phyloP scores from a whole-genome alignment of 345 rosid genomes.

The Leavenworthia alabamica region DNA sequence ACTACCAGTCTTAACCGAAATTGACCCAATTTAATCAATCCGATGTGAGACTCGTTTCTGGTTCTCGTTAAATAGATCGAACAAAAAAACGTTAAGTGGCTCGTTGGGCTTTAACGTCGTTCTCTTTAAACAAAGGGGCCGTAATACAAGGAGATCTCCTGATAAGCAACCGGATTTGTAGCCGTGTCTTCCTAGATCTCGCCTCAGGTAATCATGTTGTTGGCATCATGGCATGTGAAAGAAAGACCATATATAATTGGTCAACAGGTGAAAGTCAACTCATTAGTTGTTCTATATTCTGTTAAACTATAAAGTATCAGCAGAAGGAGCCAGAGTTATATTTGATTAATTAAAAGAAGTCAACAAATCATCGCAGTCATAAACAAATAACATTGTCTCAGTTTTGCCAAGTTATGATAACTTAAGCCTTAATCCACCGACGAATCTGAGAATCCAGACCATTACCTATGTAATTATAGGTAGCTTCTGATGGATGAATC shows the following conservation, averaged over 20 bases:
- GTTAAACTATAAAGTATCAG: not conserved
- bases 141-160: too few species aligned
- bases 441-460: slow-evolving; percentile 5
- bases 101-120: too few species aligned
- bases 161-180: not conserved
- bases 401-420: not conserved
- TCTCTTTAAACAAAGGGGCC: too few species aligned
- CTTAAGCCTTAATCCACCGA: not conserved
- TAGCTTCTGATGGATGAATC: slow-evolving; percentile 45
- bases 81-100: too few species aligned
- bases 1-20: too few species aligned
- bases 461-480: slow-evolving; percentile 22
- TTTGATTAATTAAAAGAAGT: not conserved
- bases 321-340: not conserved
- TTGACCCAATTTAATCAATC: too few species aligned
- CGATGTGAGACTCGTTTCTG: too few species aligned
- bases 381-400: not conserved
- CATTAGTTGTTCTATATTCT: not conserved
- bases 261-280: not conserved
- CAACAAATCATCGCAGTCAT: not conserved
- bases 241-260: not conserved
- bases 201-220: not conserved
- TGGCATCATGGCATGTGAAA: not conserved
- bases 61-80: too few species aligned
- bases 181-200: not conserved